These are phyloP conservation scores for Scutellaria barbata DNA, from an alignment of 257 asterid genomes.

Conservation along the genomic window DNA sequence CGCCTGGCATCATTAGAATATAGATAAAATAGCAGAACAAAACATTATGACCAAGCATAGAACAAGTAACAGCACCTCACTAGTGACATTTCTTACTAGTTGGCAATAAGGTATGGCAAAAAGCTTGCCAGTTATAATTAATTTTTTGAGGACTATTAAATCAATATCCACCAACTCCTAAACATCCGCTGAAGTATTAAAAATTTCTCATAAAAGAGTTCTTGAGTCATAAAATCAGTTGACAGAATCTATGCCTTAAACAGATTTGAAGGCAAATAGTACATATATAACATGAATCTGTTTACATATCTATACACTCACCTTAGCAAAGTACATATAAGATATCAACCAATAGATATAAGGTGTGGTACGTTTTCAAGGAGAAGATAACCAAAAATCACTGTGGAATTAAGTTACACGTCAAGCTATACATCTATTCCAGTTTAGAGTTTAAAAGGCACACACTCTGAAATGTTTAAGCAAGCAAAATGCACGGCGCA, in stretches of 20 bases:
- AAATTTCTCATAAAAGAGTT: neutral
- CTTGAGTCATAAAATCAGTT: constrained; percentile 18
- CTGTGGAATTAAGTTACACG: neutral
- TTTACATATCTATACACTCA: constrained; percentile 1
- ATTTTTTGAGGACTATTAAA: neutral
- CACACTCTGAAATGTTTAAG: neutral
- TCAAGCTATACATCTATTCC: constrained; percentile 1
- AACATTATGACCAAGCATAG: constrained; percentile 8
- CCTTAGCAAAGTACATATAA: neutral
- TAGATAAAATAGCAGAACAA: neutral
- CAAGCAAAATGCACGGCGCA: neutral
- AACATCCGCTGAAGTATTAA: constrained; percentile 4
- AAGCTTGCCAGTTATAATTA: neutral
- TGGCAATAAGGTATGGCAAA: neutral
- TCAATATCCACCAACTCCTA: constrained; percentile 3
- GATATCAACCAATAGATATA: neutral
- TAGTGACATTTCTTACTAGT: neutral
- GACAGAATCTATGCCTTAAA: neutral
- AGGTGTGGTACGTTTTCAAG: constrained; percentile 1
- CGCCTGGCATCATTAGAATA: constrained; percentile 13
- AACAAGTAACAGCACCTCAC: constrained; percentile 10
- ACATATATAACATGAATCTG: constrained; percentile 6
- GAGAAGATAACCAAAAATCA: constrained; percentile 5
- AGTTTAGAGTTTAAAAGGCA: neutral
- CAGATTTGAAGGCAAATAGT: constrained; percentile 3